Percentiles rank a stretch among this genome's conserved stretches.
Conservation (phyloP, 345 rosid genomes). For the Anacardium occidentale region DNA sequence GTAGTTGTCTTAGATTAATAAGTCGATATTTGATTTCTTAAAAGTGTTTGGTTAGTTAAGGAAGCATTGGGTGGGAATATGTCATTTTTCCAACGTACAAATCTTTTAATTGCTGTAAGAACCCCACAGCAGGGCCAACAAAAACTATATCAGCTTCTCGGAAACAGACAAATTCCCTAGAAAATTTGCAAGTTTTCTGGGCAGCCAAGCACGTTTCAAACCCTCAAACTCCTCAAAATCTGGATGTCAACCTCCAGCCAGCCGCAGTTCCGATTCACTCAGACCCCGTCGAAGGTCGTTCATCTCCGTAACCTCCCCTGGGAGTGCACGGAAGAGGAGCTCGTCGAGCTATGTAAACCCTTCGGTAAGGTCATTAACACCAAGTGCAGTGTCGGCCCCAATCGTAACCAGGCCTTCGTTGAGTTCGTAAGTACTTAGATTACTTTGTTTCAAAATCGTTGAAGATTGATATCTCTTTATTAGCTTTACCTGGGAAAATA, state of each 20-base stretch:
- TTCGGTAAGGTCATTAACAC: conserved; percentile 94
- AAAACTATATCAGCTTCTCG: not conserved
- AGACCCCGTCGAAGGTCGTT: conserved; percentile 91
- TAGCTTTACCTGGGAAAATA: not conserved
- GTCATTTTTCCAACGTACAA: too few relatives aligned
- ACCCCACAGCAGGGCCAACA: too few relatives aligned
- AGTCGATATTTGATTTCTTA: too few relatives aligned
- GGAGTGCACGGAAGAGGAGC: conserved; percentile 94
- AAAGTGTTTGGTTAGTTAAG: too few relatives aligned
- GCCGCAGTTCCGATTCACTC: conserved; percentile 89
- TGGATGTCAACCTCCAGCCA: conserved; percentile 75
- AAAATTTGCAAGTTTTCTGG: conserved; percentile 26
- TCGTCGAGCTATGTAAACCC: conserved; percentile 83
- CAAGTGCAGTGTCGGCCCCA: conserved; percentile 90
- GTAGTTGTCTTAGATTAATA: too few relatives aligned
- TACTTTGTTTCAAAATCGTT: not conserved
- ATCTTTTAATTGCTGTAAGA: too few relatives aligned
- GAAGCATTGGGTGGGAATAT: too few relatives aligned
- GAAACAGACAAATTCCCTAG: conserved; percentile 6
- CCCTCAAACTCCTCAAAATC: conserved; percentile 5
- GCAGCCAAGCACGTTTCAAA: conserved; percentile 18
- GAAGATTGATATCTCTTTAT: not conserved
- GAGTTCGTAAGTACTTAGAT: conserved; percentile 57
- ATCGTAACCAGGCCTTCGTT: conserved; percentile 93
- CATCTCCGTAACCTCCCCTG: conserved; percentile 93